These are phyloP conservation scores for Halteria grandinella DNA, from an alignment of 73 alveolate genomes.

Conservation along the genomic window DNA sequence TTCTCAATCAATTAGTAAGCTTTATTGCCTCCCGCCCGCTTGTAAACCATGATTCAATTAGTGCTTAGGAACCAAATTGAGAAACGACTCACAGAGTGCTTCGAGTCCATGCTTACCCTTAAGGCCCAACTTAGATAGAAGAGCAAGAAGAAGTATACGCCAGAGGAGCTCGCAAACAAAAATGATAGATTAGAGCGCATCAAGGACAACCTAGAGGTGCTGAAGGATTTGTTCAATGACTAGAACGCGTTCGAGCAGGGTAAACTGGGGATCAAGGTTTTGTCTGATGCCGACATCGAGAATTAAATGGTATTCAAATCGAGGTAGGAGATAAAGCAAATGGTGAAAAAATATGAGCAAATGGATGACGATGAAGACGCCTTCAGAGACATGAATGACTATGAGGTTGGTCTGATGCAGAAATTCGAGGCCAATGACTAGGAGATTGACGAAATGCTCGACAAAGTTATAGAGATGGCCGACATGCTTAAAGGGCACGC, in stretches of 20 bases:
- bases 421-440: constrained; percentile 35
- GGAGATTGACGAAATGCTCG: constrained; percentile 44
- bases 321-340: constrained; percentile 1
- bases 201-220: constrained; percentile 12
- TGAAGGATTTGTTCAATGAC: constrained; percentile 22
- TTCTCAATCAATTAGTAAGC: constrained; percentile 9
- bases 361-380: constrained; percentile 55
- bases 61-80: constrained; percentile 23
- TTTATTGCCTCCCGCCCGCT: neutral
- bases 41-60: neutral
- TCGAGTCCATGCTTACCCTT: neutral
- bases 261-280: constrained; percentile 21
- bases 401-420: constrained; percentile 20
- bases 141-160: constrained; percentile 6
- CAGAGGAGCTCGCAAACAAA: constrained; percentile 23
- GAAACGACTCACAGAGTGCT: constrained; percentile 6
- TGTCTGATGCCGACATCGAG: constrained; percentile 24
- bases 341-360: too few relatives aligned
- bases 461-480: constrained; percentile 35
- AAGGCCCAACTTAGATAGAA: constrained; percentile 5
- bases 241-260: constrained; percentile 47
- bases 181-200: constrained; percentile 5
- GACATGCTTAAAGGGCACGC: constrained; percentile 11
- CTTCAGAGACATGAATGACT: constrained; percentile 44
- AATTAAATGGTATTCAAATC: constrained; percentile 6